Base-by-base conservation (phyloP, 768 basidiomycete genomes). In the Naganishia onofrii region DNA sequence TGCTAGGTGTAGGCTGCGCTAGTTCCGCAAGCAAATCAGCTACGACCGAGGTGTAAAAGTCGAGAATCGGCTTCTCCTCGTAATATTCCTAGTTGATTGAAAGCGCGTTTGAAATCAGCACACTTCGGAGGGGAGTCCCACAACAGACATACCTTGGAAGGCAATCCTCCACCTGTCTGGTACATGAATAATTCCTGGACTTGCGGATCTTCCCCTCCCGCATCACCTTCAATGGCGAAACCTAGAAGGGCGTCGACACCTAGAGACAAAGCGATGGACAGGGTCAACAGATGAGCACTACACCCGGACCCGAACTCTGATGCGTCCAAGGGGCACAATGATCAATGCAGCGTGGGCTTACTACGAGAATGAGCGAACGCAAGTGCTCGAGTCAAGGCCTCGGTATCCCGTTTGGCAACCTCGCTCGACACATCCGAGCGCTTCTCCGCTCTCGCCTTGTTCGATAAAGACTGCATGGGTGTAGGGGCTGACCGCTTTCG, bases 291-390 rank as follows among this genome's bases (percentile, higher is more conserved):
- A 71, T 42, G 29, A 17, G 48, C 19, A 36, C 48, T 48, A 36
- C 6, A 5, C 34, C 34, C 34, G n/a, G n/a, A 36, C 12, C 34
- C 34, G 12, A 36, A 36, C 6, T n/a, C n/a, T n/a, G n/a, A n/a
- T n/a, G n/a, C n/a, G n/a, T n/a, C n/a, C n/a, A n/a, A n/a, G n/a
- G n/a, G n/a, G n/a, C n/a, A n/a, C n/a, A n/a, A n/a, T n/a, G n/a
- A n/a, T n/a, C n/a, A n/a, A n/a, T n/a, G n/a, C n/a, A n/a, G n/a
- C n/a, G n/a, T n/a, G n/a, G n/a, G n/a, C 84, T 74, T 73, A 89
- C 93, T 92, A 82, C 87, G 84, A 28, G 94, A 91, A 78, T 97
- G 93, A 65, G 95, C 83, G 79, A 87, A 96, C 8, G 91, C 88
- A 54, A 96, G 79, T 0, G 91, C 88, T 51, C 89, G 88, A 2